These are phyloP conservation scores for Lactarius evosmus DNA, from an alignment of 768 basidiomycete genomes.

Conservation along the genomic window DNA sequence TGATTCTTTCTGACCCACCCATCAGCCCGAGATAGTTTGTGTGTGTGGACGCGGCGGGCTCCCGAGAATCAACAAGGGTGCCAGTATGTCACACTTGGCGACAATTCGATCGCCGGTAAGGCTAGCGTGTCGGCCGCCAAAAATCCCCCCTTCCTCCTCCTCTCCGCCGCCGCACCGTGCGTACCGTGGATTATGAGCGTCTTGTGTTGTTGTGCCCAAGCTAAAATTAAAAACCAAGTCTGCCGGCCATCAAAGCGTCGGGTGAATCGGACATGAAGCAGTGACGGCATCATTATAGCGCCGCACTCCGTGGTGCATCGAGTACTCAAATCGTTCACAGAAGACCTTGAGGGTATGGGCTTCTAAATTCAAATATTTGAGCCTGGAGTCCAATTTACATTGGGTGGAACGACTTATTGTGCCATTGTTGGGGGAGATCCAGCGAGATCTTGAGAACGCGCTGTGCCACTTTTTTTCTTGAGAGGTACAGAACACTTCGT, in stretches of 20 bases:
- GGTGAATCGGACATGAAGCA: constrained; percentile 7
- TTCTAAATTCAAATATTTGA: constrained; percentile 3
- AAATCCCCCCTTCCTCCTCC: background rate
- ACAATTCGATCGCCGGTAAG: background rate
- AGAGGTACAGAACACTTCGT: background rate
- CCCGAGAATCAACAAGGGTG: background rate
- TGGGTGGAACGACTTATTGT: background rate
- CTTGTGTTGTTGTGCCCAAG: background rate
- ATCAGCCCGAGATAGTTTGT: background rate
- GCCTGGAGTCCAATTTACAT: background rate
- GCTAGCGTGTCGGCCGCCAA: background rate
- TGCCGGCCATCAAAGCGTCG: constrained; percentile 1
- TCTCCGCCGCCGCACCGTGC: background rate
- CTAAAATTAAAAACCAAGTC: background rate
- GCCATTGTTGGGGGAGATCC: background rate
- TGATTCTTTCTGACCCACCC: background rate
- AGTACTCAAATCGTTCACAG: background rate
- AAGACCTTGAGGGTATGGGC: background rate
- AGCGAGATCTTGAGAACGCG: background rate
- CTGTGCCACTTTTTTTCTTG: background rate
- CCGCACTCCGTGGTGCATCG: background rate
- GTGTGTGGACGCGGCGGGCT: background rate
- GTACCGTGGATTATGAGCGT: background rate
- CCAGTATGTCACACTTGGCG: background rate
- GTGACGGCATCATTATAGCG: constrained; percentile 6